phyloP scores from a whole-genome alignment of 805 yeast genomes.

The Sungouiozyma intestinalis region DNA sequence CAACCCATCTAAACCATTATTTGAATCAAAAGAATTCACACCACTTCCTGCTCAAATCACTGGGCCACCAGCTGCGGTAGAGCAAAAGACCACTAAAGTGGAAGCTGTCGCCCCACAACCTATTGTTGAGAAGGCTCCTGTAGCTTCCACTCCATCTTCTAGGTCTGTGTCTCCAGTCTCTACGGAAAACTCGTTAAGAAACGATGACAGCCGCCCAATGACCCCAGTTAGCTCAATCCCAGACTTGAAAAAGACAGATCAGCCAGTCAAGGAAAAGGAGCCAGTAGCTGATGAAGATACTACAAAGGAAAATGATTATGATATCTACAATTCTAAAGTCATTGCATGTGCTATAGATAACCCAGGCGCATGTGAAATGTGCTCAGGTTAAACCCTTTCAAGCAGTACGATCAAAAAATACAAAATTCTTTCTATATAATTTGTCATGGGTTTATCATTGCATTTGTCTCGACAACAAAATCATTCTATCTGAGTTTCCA shows the following conservation, averaged over 20 bases:
- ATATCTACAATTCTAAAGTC: slow-evolving; percentile 85
- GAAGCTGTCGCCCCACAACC: slow-evolving; percentile 7
- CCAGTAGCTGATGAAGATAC: slow-evolving; percentile 28
- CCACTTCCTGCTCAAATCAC: slow-evolving; percentile 2
- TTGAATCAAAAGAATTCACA: slow-evolving; percentile 1
- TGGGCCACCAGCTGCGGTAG: slow-evolving; percentile 1
- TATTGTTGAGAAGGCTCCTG: slow-evolving; percentile 1
- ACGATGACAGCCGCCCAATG: slow-evolving; percentile 23
- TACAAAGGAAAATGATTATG: slow-evolving; percentile 45
- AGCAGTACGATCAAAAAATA: too few relatives aligned
- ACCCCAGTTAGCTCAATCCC: slow-evolving; percentile 21
- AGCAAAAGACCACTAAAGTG: slow-evolving; percentile 5
- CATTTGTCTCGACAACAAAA: neutral
- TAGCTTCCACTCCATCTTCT: slow-evolving; percentile 4
- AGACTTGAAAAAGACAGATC: slow-evolving; percentile 27
- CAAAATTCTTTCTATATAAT: neutral
- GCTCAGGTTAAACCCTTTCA: slow-evolving; percentile 63
- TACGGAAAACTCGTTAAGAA: slow-evolving; percentile 13
- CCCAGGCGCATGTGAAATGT: slow-evolving; percentile 98
- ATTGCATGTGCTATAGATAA: slow-evolving; percentile 95
- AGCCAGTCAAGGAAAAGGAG: slow-evolving; percentile 18
- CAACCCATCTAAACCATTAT: slow-evolving; percentile 15
- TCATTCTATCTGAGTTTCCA: neutral
- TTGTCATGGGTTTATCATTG: neutral
- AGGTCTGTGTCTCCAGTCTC: slow-evolving; percentile 29